Percentiles rank a stretch among this genome's conserved stretches.
Conservation (phyloP, 495 filamentous ascomycete genomes). For the Ramalina intermedia region DNA sequence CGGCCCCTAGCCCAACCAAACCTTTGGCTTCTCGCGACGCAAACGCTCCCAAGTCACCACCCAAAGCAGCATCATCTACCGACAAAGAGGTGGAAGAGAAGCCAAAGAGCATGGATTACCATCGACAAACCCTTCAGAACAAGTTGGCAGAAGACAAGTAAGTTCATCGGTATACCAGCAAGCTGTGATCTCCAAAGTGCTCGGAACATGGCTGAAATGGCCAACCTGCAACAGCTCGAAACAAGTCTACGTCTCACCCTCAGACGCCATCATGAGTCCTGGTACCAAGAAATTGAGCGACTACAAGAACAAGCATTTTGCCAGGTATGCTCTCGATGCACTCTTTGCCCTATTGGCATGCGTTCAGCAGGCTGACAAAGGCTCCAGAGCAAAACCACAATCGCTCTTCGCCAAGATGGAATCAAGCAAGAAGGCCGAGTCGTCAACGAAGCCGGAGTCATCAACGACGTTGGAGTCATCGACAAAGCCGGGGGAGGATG, state of each 20-base stretch:
- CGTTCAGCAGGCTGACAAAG: constrained; percentile 2
- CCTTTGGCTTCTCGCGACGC: constrained; percentile 41
- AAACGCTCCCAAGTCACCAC: constrained; percentile 31
- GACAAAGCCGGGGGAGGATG: not conserved
- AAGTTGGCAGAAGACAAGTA: constrained; percentile 59
- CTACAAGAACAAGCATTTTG: constrained; percentile 68
- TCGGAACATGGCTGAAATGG: not conserved
- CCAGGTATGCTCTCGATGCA: constrained; percentile 38
- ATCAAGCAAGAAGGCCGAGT: constrained; percentile 28
- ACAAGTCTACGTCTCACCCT: constrained; percentile 73
- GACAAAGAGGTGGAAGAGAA: constrained; percentile 17
- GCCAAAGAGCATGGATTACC: constrained; percentile 49
- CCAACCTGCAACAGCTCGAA: constrained; percentile 22
- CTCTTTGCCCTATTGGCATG: not conserved
- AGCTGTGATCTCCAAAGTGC: not conserved
- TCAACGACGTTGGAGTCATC: not conserved
- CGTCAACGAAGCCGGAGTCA: not conserved
- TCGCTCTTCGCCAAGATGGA: constrained; percentile 49
- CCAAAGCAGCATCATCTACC: constrained; percentile 14
- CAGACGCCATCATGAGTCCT: constrained; percentile 83
- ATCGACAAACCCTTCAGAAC: constrained; percentile 60
- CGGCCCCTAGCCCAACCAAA: constrained; percentile 14
- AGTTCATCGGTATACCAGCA: constrained; percentile 12
- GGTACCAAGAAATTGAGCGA: constrained; percentile 81
- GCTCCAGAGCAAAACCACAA: constrained; percentile 41